These are phyloP conservation scores for Plasmodium ovale DNA, from an alignment of 169 alveolate genomes.

Conservation along the genomic window DNA sequence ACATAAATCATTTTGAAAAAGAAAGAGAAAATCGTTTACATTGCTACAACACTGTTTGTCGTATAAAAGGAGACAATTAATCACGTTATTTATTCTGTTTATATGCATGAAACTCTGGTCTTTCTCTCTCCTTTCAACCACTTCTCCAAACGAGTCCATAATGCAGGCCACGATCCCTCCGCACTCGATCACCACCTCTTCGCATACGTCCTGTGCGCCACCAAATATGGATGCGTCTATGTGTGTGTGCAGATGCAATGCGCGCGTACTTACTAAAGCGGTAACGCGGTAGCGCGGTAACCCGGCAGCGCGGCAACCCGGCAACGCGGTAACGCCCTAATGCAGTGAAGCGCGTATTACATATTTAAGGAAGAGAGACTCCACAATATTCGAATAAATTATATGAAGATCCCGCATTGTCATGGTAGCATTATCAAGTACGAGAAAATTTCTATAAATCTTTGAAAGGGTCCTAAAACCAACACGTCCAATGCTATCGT, in stretches of 20 bases:
- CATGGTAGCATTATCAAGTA: constrained; percentile 9
- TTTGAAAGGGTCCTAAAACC: not conserved
- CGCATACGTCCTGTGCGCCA: constrained; percentile 57
- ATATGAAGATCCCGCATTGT: constrained; percentile 1
- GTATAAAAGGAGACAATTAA: constrained; percentile 27
- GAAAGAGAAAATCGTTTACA: constrained; percentile 17
- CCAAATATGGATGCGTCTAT: not conserved
- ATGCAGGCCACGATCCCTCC: constrained; percentile 18
- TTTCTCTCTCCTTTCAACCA: not conserved
- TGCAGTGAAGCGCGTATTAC: not conserved
- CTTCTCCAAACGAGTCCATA: constrained; percentile 16
- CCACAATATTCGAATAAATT: constrained; percentile 36
- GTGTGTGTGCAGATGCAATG: not conserved
- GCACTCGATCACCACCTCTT: constrained; percentile 60
- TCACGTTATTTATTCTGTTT: constrained; percentile 21
- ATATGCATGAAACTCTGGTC: not conserved
- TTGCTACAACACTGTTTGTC: constrained; percentile 20
- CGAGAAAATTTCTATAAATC: constrained; percentile 6
- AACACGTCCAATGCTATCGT: not conserved
- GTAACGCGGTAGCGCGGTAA: not conserved
- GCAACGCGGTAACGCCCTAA: not conserved
- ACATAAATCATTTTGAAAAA: constrained; percentile 26
- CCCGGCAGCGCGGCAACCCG: not conserved
- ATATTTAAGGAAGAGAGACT: constrained; percentile 53
- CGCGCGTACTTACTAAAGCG: no score